These are phyloP conservation scores for Rhazya stricta DNA, from an alignment of 257 asterid species.

Conservation along the genomic window DNA sequence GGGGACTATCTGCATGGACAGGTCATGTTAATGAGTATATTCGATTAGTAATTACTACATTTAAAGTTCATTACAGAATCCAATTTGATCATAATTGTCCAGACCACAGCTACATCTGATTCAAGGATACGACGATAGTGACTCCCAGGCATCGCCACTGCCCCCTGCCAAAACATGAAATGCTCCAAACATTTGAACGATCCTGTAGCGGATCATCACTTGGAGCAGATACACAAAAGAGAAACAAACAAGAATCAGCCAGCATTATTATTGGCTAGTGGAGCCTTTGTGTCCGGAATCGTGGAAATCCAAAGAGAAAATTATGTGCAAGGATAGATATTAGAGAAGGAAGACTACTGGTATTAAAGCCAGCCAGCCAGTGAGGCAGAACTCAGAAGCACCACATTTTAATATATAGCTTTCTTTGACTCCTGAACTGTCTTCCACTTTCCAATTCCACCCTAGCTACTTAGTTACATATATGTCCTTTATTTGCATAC, in stretches of 20 bases:
- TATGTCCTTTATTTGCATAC: not conserved
- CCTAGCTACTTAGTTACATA: not conserved
- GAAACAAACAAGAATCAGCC: conserved; percentile 11
- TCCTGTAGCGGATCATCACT: not conserved
- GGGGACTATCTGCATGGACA: not conserved
- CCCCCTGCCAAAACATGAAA: conserved; percentile 4
- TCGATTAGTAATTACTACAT: not conserved
- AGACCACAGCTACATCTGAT: not conserved
- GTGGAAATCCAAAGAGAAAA: conserved; percentile 15
- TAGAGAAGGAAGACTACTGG: conserved; percentile 5
- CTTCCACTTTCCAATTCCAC: conserved; percentile 2
- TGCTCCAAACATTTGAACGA: not conserved
- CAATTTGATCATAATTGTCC: not conserved
- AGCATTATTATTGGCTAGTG: conserved; percentile 19
- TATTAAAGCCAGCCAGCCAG: not conserved
- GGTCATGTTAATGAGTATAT: not conserved
- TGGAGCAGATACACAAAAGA: conserved; percentile 1
- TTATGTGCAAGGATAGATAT: conserved; percentile 1
- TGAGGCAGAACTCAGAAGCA: conserved; percentile 3
- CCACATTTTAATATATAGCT: not conserved
- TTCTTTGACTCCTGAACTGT: conserved; percentile 9
- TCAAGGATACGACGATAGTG: not conserved
- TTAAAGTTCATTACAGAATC: not conserved
- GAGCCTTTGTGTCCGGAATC: conserved; percentile 23
- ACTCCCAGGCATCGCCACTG: not conserved